These are phyloP conservation scores for Apophysomyces trapeziformis DNA, from an alignment of 371 early-diverging fungal genomes.

Conservation along the genomic window DNA sequence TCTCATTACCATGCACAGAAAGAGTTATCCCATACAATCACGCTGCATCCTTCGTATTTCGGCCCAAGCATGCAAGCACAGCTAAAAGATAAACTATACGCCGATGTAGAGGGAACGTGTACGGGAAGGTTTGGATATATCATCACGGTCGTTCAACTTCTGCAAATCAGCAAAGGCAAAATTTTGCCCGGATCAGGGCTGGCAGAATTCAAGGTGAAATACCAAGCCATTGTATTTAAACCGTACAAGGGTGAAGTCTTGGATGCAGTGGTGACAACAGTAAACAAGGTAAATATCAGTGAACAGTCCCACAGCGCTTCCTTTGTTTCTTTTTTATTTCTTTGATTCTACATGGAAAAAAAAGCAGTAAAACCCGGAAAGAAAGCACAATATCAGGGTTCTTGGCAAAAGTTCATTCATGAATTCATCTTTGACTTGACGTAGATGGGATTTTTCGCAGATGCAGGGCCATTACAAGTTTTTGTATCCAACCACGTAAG, in stretches of 20 bases:
- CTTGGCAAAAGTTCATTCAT: background rate
- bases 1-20: slow-evolving; percentile 53
- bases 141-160: slow-evolving; percentile 84
- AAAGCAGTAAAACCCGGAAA: background rate
- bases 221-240: slow-evolving; percentile 97
- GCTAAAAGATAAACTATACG: slow-evolving; percentile 80
- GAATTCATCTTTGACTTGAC: background rate
- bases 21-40: slow-evolving; percentile 87
- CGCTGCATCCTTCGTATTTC: slow-evolving; percentile 91
- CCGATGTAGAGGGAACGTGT: slow-evolving; percentile 96
- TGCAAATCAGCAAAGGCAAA: slow-evolving; percentile 82
- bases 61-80: slow-evolving; percentile 83
- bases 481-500: slow-evolving; percentile 94
- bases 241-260: slow-evolving; percentile 98
- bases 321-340: background rate
- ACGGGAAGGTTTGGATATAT: slow-evolving; percentile 94
- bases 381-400: background rate
- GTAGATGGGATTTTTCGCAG: slow-evolving; percentile 97
- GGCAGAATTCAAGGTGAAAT: slow-evolving; percentile 93
- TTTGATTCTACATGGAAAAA: background rate
- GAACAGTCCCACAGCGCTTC: too few species aligned
- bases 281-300: slow-evolving; percentile 77
- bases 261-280: slow-evolving; percentile 94
- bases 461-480: slow-evolving; percentile 96
- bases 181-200: slow-evolving; percentile 87